Percentiles rank a stretch among this genome's conserved stretches.
These are phyloP conservation scores for Leavenworthia alabamica DNA, from an alignment of 345 rosid species.

Conservation along the genomic window DNA sequence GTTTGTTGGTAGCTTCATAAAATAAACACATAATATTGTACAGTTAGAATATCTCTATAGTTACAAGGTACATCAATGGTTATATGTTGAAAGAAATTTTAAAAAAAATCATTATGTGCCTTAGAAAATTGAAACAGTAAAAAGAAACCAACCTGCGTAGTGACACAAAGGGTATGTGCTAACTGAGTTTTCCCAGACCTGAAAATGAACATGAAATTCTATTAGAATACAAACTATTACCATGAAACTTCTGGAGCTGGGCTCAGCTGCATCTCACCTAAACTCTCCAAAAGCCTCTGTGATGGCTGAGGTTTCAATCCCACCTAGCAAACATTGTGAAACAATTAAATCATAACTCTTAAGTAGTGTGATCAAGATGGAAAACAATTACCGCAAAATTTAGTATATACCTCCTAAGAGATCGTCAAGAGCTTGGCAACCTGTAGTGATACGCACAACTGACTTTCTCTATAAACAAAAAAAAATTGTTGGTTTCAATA, in stretches of 20 bases:
- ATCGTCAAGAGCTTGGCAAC: constrained; percentile 93
- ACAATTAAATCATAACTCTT: not conserved
- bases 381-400: not conserved
- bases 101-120: not conserved
- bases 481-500: not conserved
- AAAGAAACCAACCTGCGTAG: constrained; percentile 61
- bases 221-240: not conserved
- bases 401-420: constrained; percentile 62
- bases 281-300: constrained; percentile 97
- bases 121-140: not conserved
- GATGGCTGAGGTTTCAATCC: constrained; percentile 66
- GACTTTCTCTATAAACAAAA: constrained; percentile 47
- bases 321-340: constrained; percentile 48
- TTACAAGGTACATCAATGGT: not conserved
- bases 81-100: not conserved
- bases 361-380: not conserved
- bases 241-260: not conserved
- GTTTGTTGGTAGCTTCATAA: constrained; percentile 69
- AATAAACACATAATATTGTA: no score
- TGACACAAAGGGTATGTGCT: constrained; percentile 79
- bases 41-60: no score
- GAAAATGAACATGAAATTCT: constrained; percentile 12
- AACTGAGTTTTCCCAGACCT: constrained; percentile 94
- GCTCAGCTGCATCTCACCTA: constrained; percentile 43
- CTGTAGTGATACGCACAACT: constrained; percentile 77